These are phyloP conservation scores for Dendryphion nanum DNA, from an alignment of 2,329 filamentous ascomycete genomes.

Conservation along the genomic window DNA sequence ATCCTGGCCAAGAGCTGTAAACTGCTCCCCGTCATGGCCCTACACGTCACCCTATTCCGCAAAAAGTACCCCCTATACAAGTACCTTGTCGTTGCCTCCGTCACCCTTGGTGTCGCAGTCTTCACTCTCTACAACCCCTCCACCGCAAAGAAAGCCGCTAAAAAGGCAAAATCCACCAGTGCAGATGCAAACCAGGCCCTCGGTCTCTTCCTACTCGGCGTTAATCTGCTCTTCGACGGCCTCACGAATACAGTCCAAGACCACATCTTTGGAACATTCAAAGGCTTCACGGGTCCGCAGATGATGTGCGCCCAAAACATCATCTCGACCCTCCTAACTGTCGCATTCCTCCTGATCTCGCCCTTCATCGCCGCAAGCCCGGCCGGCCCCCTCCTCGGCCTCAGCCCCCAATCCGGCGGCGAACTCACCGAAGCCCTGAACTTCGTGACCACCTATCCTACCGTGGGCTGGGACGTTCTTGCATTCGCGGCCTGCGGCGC, in stretches of 20 bases:
- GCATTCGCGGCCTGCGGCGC: conserved; percentile 89
- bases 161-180: conserved; percentile 50
- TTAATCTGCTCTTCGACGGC: conserved; percentile 94
- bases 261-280: conserved; percentile 78
- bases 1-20: conserved; percentile 98
- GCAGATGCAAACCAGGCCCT: conserved; percentile 64
- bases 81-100: conserved; percentile 87
- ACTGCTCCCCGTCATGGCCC: conserved; percentile 95
- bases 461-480: conserved; percentile 82
- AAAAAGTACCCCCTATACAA: conserved; percentile 92
- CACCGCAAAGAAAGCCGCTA: conserved; percentile 37
- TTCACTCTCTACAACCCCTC: conserved; percentile 81
- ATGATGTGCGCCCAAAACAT: conserved; percentile 99
- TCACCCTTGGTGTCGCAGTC: conserved; percentile 88
- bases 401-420: conserved; percentile 50
- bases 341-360: conserved; percentile 70
- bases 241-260: conserved; percentile 97
- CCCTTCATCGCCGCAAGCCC: conserved; percentile 72
- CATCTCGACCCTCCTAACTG: conserved; percentile 76
- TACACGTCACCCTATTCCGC: conserved; percentile 89
- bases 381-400: conserved; percentile 42
- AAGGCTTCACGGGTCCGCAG: conserved; percentile 83
- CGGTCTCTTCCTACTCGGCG: conserved; percentile 76
- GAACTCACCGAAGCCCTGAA: conserved; percentile 77
- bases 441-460: conserved; percentile 78